phyloP scores from a whole-genome alignment of 2,329 filamentous ascomycete genomes.

The Botrytis deweyae region DNA sequence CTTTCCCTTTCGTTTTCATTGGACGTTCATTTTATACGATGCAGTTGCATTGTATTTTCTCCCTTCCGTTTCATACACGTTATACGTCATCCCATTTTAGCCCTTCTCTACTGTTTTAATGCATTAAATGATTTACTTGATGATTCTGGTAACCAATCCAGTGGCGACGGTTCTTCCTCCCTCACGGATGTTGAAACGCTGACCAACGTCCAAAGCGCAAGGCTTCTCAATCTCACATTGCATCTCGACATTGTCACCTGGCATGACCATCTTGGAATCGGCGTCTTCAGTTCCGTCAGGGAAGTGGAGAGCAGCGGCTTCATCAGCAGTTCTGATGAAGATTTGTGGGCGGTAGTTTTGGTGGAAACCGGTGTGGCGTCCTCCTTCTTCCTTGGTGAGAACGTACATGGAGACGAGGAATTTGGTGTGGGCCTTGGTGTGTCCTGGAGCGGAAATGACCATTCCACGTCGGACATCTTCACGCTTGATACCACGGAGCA shows the following conservation, averaged over 20 bases:
- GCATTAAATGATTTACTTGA: constrained; percentile 42
- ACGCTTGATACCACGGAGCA: constrained; percentile 92
- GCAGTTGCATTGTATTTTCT: constrained; percentile 6
- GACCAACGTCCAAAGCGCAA: constrained; percentile 83
- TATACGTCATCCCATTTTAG: not conserved
- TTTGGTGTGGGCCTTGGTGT: constrained; percentile 81
- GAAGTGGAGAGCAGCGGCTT: constrained; percentile 77
- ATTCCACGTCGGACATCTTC: constrained; percentile 95
- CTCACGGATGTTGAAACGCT: constrained; percentile 98
- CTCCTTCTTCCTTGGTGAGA: constrained; percentile 95
- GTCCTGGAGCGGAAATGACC: constrained; percentile 83
- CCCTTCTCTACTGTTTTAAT: not conserved
- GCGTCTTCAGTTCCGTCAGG: constrained; percentile 77
- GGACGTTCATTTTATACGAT: not conserved
- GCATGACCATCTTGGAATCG: constrained; percentile 83
- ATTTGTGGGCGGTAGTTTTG: constrained; percentile 97
- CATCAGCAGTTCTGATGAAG: constrained; percentile 89
- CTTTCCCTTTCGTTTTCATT: constrained; percentile 4
- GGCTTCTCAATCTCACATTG: constrained; percentile 80
- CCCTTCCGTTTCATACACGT: constrained; percentile 10
- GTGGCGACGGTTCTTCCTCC: constrained; percentile 88
- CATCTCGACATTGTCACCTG: constrained; percentile 99
- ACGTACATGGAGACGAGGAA: constrained; percentile 97
- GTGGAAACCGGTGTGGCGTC: constrained; percentile 92
- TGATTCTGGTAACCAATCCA: constrained; percentile 74